Percentiles rank a stretch among this genome's conserved stretches.
These are phyloP conservation scores for Boletellus sp. DNA, from an alignment of 768 basidiomycete species.

Conservation along the genomic window DNA sequence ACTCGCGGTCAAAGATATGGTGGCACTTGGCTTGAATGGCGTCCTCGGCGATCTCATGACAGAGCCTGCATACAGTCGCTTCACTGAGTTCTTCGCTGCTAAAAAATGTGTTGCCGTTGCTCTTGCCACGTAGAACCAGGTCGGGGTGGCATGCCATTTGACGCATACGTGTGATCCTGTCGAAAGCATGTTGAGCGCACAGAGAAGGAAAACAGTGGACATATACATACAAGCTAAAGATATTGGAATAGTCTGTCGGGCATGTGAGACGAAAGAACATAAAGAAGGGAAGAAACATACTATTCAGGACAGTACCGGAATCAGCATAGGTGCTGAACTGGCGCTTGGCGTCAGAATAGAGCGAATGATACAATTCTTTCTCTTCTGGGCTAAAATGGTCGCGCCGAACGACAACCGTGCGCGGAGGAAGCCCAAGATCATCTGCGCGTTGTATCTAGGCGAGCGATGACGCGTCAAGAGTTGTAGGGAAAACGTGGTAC, in stretches of 20 bases:
- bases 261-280: slow-evolving; percentile 5
- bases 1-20: slow-evolving; percentile 95
- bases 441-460: slow-evolving; percentile 89
- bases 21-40: slow-evolving; percentile 91
- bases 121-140: slow-evolving; percentile 85
- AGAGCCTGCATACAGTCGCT: slow-evolving; percentile 88
- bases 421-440: slow-evolving; percentile 91
- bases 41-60: slow-evolving; percentile 95
- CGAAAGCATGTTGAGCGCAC: slow-evolving; percentile 16
- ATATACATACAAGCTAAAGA: slow-evolving; percentile 66
- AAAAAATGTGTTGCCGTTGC: slow-evolving; percentile 60
- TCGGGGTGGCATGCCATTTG: slow-evolving; percentile 97
- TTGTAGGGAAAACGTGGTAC: neutral
- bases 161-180: slow-evolving; percentile 88
- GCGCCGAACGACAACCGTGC: slow-evolving; percentile 80
- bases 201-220: neutral
- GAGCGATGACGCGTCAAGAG: neutral
- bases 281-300: slow-evolving; percentile 43
- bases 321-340: slow-evolving; percentile 89
- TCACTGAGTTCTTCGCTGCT: slow-evolving; percentile 57
- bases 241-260: slow-evolving; percentile 76
- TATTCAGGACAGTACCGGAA: slow-evolving; percentile 88
- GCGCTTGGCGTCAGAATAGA: slow-evolving; percentile 91
- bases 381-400: slow-evolving; percentile 97
- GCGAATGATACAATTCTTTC: slow-evolving; percentile 87